Percentiles rank a stretch among this genome's conserved stretches.
phyloP scores from a whole-genome alignment of 768 basidiomycete genomes.

The Leccinum boreale region DNA sequence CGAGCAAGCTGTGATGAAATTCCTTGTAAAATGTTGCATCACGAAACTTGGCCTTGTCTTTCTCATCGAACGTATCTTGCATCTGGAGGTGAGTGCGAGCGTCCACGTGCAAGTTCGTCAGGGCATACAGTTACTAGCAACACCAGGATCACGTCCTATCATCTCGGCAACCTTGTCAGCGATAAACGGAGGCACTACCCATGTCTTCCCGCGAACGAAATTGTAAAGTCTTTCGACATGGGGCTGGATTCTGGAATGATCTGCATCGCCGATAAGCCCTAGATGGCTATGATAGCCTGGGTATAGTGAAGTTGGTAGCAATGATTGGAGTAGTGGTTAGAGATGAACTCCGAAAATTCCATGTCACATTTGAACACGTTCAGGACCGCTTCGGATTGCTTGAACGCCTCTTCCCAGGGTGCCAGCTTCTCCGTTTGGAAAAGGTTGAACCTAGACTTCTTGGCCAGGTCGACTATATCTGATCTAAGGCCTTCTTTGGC shows the following conservation, averaged over 20 bases:
- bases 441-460: no score
- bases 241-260: slow-evolving; percentile 55
- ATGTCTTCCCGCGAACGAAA: slow-evolving; percentile 59
- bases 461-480: no score
- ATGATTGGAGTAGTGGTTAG: no score
- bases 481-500: no score
- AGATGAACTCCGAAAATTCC: no score
- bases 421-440: no score
- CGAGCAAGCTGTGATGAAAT: slow-evolving; percentile 49
- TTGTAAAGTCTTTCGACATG: slow-evolving; percentile 47
- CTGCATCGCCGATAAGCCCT: slow-evolving; percentile 65
- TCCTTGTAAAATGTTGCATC: slow-evolving; percentile 45
- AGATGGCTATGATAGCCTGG: no score
- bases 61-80: slow-evolving; percentile 41
- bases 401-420: no score
- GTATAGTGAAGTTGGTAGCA: no score
- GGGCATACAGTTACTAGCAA: slow-evolving; percentile 40
- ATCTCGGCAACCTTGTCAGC: slow-evolving; percentile 39
- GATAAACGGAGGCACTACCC: slow-evolving; percentile 49
- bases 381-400: no score
- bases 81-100: neutral
- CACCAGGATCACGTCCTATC: slow-evolving; percentile 32
- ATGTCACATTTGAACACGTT: no score
- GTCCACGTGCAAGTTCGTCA: neutral
- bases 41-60: slow-evolving; percentile 48